phyloP scores from a whole-genome alignment of 2,329 filamentous ascomycete species.

The Tympanopsis confertula region DNA sequence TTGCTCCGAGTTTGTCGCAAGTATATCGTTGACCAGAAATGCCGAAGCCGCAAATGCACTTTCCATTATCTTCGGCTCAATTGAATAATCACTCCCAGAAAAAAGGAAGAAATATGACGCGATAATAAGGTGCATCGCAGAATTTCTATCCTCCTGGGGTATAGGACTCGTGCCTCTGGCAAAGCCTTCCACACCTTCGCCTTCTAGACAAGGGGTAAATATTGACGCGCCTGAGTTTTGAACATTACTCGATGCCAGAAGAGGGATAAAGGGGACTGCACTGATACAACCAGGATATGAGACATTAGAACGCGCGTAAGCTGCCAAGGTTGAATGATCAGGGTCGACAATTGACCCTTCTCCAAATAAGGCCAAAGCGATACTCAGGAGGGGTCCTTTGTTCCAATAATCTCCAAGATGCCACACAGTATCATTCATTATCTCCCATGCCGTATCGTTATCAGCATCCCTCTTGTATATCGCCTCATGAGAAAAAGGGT shows the following conservation, averaged over 20 bases:
- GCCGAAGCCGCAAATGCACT: background rate
- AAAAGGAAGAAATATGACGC: background rate
- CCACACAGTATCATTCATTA: background rate
- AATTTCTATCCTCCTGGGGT: too few species aligned
- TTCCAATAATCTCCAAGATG: too few species aligned
- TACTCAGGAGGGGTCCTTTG: background rate
- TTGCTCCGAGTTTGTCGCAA: background rate
- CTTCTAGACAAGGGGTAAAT: background rate
- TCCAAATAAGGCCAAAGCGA: background rate
- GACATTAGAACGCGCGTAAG: background rate
- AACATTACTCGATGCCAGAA: background rate
- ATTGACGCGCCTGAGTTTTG: too few species aligned
- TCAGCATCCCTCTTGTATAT: background rate
- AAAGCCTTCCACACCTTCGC: too few species aligned
- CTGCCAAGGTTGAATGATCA: background rate
- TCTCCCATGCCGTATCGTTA: background rate
- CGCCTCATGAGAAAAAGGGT: too few species aligned
- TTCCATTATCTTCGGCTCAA: too few species aligned
- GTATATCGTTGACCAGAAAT: conserved; percentile 1
- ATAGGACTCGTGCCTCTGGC: too few species aligned
- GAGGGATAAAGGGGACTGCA: background rate
- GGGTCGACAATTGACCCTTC: background rate
- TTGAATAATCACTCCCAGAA: too few species aligned
- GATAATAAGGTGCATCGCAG: background rate
- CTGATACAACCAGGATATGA: background rate